Base-by-base conservation (phyloP, 495 filamentous ascomycete species). In the Astrocystis sublimbata region DNA sequence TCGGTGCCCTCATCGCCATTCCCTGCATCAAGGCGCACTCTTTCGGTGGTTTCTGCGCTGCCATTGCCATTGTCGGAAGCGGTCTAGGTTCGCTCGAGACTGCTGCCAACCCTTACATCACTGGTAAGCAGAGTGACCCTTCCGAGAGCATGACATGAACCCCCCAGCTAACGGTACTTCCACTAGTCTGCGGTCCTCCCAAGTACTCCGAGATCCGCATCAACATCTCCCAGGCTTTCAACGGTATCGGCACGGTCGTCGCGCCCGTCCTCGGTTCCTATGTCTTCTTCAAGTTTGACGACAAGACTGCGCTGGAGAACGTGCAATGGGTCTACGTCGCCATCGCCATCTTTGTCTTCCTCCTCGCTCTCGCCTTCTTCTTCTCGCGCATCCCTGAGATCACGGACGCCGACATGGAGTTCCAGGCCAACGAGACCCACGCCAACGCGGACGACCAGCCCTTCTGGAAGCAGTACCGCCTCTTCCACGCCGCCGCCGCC, bases 301-400 rank as follows among this genome's bases (percentile, higher is more conserved):
- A 81, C 31, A 74, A 73, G 26, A 69, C 76, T 30, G 79, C 78
- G 0, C 72, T 91, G 19, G 57, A 71, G 23, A 83, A 82, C 62
- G 89, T 91, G 13, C 88, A 91, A 69, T 91, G 87, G 86, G 86
- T 88, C 3, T 92, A 92, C 70, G 79, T 90, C 5, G 88, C 85
- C 36, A 88, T 91, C 54, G 89, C 86, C 13, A 75, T 76, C 73
- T 91, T 91, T 67, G 88, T 90, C 51, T 84, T 83, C 68, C 35
- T 84, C 33, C 80, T 92, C 4, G 85, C 86, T 15, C 67, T 83
- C 51, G 76, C 88, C 49, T 91, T 91, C 76, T 87, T 80, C 72
- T 67, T 90, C 35, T 79, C 83, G 5, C 77, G 77, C 0, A 88
- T 91, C 38, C 88, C 88, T 28, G 88, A 91, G 72, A 83, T 91